Evolutionary conservation across 257 asterid genomes (phyloP), one percentile per base, ranked within the genome.

Genomic region (Craterostigma plantagineum): DNA sequence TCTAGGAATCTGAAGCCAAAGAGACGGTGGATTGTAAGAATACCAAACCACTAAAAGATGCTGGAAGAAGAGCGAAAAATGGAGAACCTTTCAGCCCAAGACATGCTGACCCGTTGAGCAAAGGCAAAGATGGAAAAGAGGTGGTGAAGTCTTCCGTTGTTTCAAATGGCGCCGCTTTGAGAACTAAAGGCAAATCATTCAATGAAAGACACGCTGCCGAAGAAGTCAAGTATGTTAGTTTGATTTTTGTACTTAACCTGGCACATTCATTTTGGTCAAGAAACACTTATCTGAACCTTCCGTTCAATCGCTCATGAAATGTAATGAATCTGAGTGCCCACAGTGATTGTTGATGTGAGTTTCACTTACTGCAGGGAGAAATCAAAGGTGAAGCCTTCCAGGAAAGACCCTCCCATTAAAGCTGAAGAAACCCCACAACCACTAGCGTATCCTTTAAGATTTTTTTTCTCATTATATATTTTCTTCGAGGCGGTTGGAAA

Each of bases 371-470:
- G 36, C 64, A 76, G 87, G 55, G 77, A 64, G 61, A 58, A 62
- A 53, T 14, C 71, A 36, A 67, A 70, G 58, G 49, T 49, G 41
- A 64, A 60, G 61, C 60, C 66, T 10, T 60, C 58, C 43, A 55
- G 18, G 47, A 67, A 67, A 59, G 65, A 50, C 45, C 64, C 63
- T n/a, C 43, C 65, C 17, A 49, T 50, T 63, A 23, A 63, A 56
- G 60, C 47, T 8, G 84, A 70, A 18, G 83, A 63, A 45, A 54
- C 48, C 30, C 42, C 64, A 34, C 47, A 58, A 44, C 66, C 75
- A 16, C 60, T 75, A 42, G 17, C 13, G 84, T 77, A 77, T 73
- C 80, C 84, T 72, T 45, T 38, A n/a, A n/a, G n/a, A n/a, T n/a
- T n/a, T n/a, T n/a, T n/a, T n/a, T n/a, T n/a, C n/a, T n/a, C n/a